These are phyloP conservation scores for Nannizziopsis arthrosporioides DNA, from an alignment of 2,329 filamentous ascomycete genomes.

Conservation along the genomic window DNA sequence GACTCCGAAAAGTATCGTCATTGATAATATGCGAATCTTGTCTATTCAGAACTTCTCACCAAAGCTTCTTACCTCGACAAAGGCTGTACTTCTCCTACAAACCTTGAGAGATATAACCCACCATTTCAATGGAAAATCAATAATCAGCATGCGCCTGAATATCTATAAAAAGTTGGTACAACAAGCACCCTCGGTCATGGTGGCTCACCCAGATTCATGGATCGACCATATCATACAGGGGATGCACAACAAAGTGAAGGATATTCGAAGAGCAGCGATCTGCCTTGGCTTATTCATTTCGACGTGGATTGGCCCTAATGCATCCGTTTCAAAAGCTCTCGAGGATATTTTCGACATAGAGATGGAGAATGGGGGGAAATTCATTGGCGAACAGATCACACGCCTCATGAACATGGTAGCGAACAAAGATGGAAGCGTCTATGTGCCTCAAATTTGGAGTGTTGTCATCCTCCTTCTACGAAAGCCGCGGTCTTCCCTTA, in stretches of 20 bases:
- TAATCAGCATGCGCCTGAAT: slow-evolving; percentile 61
- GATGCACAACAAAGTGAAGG: slow-evolving; percentile 61
- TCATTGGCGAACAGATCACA: slow-evolving; percentile 57
- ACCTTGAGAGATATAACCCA: slow-evolving; percentile 62
- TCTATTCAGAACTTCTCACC: slow-evolving; percentile 66
- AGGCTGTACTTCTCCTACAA: slow-evolving; percentile 58
- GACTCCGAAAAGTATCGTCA: slow-evolving; percentile 64
- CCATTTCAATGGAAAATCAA: slow-evolving; percentile 65
- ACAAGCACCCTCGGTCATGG: slow-evolving; percentile 60
- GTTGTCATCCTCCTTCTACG: slow-evolving; percentile 67
- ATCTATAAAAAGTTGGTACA: slow-evolving; percentile 68
- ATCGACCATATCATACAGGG: slow-evolving; percentile 69
- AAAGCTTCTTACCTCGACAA: slow-evolving; percentile 60
- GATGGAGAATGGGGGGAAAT: slow-evolving; percentile 44
- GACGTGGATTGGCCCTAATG: slow-evolving; percentile 56
- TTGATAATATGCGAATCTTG: slow-evolving; percentile 68
- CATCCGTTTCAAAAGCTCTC: slow-evolving; percentile 54
- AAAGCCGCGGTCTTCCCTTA: slow-evolving; percentile 45
- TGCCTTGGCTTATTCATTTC: slow-evolving; percentile 60
- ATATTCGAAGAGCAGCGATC: slow-evolving; percentile 65
- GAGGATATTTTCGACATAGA: slow-evolving; percentile 42
- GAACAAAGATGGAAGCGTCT: slow-evolving; percentile 46
- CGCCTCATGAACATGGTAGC: slow-evolving; percentile 56
- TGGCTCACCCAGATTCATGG: slow-evolving; percentile 60
- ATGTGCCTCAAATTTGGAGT: slow-evolving; percentile 83